Percentiles rank a stretch among this genome's conserved stretches.
phyloP scores from a whole-genome alignment of 768 basidiomycete genomes.

The Termitomyces sp. region DNA sequence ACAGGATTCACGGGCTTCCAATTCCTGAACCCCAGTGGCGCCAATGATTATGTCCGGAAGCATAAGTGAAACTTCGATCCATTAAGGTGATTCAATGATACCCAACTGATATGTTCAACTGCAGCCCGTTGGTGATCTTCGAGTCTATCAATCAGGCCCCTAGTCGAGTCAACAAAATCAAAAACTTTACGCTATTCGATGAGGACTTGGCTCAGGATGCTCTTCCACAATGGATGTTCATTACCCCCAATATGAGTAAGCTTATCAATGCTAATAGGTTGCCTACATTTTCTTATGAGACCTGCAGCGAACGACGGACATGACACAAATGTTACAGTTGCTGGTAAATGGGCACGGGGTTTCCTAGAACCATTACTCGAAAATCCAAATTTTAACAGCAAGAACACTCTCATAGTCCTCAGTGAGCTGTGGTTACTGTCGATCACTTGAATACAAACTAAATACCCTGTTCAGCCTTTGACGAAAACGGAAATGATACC shows the following conservation, averaged over 20 bases:
- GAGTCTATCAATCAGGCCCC: conserved; percentile 41
- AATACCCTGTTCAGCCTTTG: conserved; percentile 31
- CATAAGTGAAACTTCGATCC: conserved; percentile 18
- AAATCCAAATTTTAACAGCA: conserved; percentile 46
- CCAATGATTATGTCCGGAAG: conserved; percentile 24
- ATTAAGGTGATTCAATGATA: not conserved
- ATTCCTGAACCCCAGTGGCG: conserved; percentile 18
- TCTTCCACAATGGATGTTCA: conserved; percentile 55
- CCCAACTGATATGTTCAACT: not conserved
- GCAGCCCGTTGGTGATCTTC: conserved; percentile 39
- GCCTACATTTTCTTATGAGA: conserved; percentile 1
- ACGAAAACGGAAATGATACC: conserved; percentile 40
- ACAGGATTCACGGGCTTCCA: conserved; percentile 41
- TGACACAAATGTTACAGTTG: conserved; percentile 49
- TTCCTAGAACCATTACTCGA: conserved; percentile 49
- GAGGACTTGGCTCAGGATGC: conserved; percentile 42
- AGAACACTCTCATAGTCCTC: conserved; percentile 49
- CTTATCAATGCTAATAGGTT: conserved; percentile 3
- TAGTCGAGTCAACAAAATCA: conserved; percentile 34
- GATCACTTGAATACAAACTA: not conserved
- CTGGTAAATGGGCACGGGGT: conserved; percentile 36
- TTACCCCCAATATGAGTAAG: conserved; percentile 54
- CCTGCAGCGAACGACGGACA: conserved; percentile 45
- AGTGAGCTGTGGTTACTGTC: conserved; percentile 14
- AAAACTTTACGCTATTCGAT: conserved; percentile 62